These are phyloP conservation scores for Boletus tomentosulus DNA, from an alignment of 768 basidiomycete species.

Conservation along the genomic window DNA sequence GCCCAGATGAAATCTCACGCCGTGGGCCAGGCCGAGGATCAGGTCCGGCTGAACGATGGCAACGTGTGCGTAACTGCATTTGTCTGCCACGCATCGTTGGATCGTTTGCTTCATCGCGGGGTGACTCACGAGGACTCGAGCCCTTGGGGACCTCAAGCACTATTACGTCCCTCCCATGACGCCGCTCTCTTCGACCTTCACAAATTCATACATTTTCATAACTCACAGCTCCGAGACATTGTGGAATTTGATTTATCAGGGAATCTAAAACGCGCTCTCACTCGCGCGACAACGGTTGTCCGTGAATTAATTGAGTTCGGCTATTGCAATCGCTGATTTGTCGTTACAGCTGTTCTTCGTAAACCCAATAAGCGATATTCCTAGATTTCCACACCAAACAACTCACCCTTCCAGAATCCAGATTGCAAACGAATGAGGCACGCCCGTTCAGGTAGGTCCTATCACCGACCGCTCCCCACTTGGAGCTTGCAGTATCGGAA, in stretches of 20 bases:
- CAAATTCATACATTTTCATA: slow-evolving; percentile 24
- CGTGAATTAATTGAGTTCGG: slow-evolving; percentile 34
- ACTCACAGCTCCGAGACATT: slow-evolving; percentile 24
- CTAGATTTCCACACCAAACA: slow-evolving; percentile 25
- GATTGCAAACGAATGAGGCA: slow-evolving; percentile 31
- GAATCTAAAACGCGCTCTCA: slow-evolving; percentile 26
- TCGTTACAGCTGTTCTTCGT: slow-evolving; percentile 16
- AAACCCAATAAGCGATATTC: slow-evolving; percentile 31
- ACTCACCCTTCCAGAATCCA: slow-evolving; percentile 9
- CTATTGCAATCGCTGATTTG: slow-evolving; percentile 27
- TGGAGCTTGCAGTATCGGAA: slow-evolving; percentile 17
- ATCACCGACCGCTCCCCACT: slow-evolving; percentile 30
- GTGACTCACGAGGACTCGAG: slow-evolving; percentile 15
- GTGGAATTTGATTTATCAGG: slow-evolving; percentile 29
- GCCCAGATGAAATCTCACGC: slow-evolving; percentile 27
- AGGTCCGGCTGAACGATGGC: slow-evolving; percentile 25
- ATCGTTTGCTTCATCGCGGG: slow-evolving; percentile 22
- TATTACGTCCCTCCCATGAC: slow-evolving; percentile 29
- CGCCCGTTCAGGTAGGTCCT: slow-evolving; percentile 23
- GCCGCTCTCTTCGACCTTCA: slow-evolving; percentile 23
- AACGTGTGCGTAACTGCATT: slow-evolving; percentile 24
- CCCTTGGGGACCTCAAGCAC: slow-evolving; percentile 21
- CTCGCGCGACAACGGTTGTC: slow-evolving; percentile 23
- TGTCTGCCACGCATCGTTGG: slow-evolving; percentile 24
- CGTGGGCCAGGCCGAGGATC: slow-evolving; percentile 30